Conservation (phyloP, 2,329 filamentous ascomycete genomes). For the Alternaria sp. region DNA sequence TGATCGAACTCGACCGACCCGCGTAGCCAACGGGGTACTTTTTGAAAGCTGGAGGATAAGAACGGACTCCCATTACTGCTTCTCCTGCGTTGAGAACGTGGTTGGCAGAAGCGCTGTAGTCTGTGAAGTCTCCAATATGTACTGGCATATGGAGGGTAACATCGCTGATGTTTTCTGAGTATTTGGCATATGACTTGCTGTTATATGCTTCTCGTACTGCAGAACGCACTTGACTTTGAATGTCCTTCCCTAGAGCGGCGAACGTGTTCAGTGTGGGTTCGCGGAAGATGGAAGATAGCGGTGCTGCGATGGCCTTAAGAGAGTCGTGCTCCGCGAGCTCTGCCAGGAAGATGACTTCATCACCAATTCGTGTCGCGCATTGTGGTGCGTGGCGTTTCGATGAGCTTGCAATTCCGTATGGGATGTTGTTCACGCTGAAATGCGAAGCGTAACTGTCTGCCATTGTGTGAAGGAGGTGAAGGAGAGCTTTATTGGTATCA, state of each 20-base stretch:
- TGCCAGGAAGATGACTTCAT: conserved; percentile 63
- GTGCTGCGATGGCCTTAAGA: conserved; percentile 36
- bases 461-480: conserved; percentile 19
- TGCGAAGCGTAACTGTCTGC: conserved; percentile 36
- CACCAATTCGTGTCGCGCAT: conserved; percentile 61
- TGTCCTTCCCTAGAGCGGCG: conserved; percentile 55
- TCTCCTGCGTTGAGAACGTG: conserved; percentile 63
- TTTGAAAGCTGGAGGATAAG: conserved; percentile 39
- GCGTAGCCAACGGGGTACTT: conserved; percentile 61
- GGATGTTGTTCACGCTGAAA: conserved; percentile 45
- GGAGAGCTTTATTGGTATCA: neutral
- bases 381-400: conserved; percentile 44
- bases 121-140: conserved; percentile 64
- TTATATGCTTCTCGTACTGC: conserved; percentile 51
- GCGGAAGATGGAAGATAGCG: conserved; percentile 39
- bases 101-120: conserved; percentile 65
- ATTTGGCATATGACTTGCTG: conserved; percentile 22
- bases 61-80: conserved; percentile 34
- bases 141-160: conserved; percentile 65
- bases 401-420: conserved; percentile 44
- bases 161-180: conserved; percentile 47
- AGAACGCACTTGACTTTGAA: conserved; percentile 53
- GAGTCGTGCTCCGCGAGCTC: conserved; percentile 49
- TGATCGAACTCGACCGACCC: conserved; percentile 62
- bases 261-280: conserved; percentile 58